Evolutionary conservation across 805 yeast species (phyloP).

Genomic region (Lachancea dasiensis): DNA sequence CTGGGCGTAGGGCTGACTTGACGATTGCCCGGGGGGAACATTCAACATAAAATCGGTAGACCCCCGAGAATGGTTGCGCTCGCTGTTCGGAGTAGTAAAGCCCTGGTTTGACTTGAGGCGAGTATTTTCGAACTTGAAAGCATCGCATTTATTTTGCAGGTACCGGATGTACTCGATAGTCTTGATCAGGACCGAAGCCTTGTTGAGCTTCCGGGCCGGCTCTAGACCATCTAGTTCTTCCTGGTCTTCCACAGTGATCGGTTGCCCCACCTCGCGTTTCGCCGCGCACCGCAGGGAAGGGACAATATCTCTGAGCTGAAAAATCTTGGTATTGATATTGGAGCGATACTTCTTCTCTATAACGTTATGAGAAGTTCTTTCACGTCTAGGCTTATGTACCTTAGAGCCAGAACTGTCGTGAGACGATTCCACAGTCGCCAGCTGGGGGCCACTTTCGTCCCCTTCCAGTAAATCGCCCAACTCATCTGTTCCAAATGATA

Average conservation of each 20-base stretch:
- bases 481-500: slow-evolving; percentile 3
- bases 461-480: slow-evolving; percentile 3
- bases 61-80: slow-evolving; percentile 19
- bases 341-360: slow-evolving; percentile 69
- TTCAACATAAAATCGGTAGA: slow-evolving; percentile 13
- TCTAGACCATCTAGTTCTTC: slow-evolving; percentile 61
- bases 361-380: slow-evolving; percentile 60
- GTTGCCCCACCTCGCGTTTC: slow-evolving; percentile 42
- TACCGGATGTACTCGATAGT: slow-evolving; percentile 76
- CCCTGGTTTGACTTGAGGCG: slow-evolving; percentile 26
- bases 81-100: slow-evolving; percentile 17
- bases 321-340: slow-evolving; percentile 62
- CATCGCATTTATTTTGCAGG: slow-evolving; percentile 55
- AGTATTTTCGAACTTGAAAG: slow-evolving; percentile 44
- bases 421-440: slow-evolving; percentile 1
- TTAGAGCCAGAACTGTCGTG: slow-evolving; percentile 4
- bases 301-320: slow-evolving; percentile 57
- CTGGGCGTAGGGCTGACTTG: slow-evolving; percentile 8
- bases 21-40: slow-evolving; percentile 3
- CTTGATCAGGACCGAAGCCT: slow-evolving; percentile 68
- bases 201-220: slow-evolving; percentile 71
- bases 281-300: slow-evolving; percentile 51
- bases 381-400: slow-evolving; percentile 35
- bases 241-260: slow-evolving; percentile 52
- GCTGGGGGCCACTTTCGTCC: neutral